These are phyloP conservation scores for Sechiopsis laciniata DNA, from an alignment of 306 rosid genomes.

Conservation along the genomic window DNA sequence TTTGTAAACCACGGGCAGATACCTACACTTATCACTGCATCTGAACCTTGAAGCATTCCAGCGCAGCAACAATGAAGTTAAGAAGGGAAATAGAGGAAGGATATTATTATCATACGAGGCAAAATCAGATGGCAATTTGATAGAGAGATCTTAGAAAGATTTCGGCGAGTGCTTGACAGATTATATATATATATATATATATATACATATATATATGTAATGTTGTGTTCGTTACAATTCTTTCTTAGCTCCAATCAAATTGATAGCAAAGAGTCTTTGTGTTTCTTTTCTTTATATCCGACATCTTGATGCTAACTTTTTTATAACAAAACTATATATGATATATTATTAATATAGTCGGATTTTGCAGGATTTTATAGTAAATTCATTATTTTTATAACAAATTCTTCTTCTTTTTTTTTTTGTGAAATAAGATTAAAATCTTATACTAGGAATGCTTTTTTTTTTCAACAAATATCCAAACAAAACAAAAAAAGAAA, in stretches of 20 bases:
- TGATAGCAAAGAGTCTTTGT: neutral
- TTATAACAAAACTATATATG: neutral
- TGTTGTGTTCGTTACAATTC: neutral
- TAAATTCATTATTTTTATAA: no score
- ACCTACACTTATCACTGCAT: slow-evolving; percentile 53
- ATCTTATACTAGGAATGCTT: no score
- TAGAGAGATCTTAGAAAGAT: slow-evolving; percentile 5
- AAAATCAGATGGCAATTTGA: neutral
- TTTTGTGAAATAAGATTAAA: no score
- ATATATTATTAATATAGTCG: neutral
- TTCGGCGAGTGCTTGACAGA: neutral
- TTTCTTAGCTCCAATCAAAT: slow-evolving; percentile 3
- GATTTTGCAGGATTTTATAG: neutral
- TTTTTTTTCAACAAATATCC: no score
- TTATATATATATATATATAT: no score
- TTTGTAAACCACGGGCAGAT: slow-evolving; percentile 75
- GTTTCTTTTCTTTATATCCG: neutral
- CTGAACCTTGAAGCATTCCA: slow-evolving; percentile 27
- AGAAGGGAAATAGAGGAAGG: neutral
- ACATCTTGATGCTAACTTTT: neutral
- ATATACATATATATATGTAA: no score
- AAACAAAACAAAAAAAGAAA: no score
- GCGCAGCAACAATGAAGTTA: neutral
- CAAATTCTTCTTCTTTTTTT: no score
- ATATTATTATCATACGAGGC: neutral